These are phyloP conservation scores for Solanum virginianum DNA, from an alignment of 257 asterid species.

Conservation along the genomic window DNA sequence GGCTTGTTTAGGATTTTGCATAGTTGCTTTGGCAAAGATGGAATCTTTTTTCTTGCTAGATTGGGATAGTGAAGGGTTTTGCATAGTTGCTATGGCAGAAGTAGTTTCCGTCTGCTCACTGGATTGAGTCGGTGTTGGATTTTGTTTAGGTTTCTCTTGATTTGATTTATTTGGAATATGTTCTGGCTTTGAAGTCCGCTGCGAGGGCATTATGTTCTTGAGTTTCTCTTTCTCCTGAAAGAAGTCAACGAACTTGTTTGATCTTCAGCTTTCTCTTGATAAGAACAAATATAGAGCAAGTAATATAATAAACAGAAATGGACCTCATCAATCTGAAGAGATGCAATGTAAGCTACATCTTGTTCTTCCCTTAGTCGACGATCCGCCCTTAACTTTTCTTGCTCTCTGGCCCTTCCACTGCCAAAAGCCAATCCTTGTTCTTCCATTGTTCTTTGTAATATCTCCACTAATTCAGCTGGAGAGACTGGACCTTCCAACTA, in stretches of 20 bases:
- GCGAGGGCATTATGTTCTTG: conserved; percentile 16
- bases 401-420: conserved; percentile 28
- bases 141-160: conserved; percentile 8
- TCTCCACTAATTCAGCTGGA: conserved; percentile 60
- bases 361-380: conserved; percentile 64
- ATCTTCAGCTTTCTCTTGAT: not conserved
- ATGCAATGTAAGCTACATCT: conserved; percentile 65
- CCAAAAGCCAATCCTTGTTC: conserved; percentile 74
- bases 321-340: conserved; percentile 72
- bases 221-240: conserved; percentile 44
- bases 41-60: conserved; percentile 8
- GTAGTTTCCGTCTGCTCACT: conserved; percentile 8
- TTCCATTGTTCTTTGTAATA: conserved; percentile 59
- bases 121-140: conserved; percentile 9
- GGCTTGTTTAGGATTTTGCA: conserved; percentile 1
- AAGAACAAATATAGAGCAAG: not conserved
- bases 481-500: conserved; percentile 83
- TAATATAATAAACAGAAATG: not conserved
- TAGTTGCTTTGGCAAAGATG: conserved; percentile 7
- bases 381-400: conserved; percentile 32
- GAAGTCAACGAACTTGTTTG: not conserved
- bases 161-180: conserved; percentile 2
- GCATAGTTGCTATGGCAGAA: conserved; percentile 4
- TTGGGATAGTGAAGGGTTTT: conserved; percentile 10
- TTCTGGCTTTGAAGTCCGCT: conserved; percentile 7